A percentile compares a stretch with the other conserved stretches of the same genome.
phyloP scores from a whole-genome alignment of 208 protist genomes.

The Endotrypanum monterogeii region DNA sequence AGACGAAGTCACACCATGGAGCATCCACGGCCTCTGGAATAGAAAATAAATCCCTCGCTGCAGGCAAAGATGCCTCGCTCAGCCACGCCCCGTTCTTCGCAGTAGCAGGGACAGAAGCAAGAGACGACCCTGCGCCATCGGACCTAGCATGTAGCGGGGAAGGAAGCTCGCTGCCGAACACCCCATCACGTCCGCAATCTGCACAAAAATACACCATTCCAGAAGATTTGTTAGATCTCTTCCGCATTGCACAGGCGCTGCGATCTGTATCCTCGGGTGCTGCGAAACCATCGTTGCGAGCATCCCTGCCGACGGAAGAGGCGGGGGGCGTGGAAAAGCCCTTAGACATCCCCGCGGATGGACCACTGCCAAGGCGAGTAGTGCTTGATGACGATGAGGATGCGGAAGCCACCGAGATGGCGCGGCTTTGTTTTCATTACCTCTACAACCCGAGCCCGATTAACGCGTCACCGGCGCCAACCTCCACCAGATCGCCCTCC shows the following conservation, averaged over 20 bases:
- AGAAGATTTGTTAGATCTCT: conserved; percentile 18
- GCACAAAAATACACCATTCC: background rate
- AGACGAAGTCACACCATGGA: background rate
- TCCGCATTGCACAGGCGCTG: conserved; percentile 18
- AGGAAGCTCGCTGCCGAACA: background rate
- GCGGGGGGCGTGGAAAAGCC: background rate
- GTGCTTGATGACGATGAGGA: conserved; percentile 5
- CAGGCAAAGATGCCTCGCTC: background rate
- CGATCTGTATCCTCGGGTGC: background rate
- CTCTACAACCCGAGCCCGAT: conserved; percentile 4
- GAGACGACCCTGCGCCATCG: background rate
- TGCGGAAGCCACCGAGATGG: conserved; percentile 18
- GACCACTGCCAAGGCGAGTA: background rate
- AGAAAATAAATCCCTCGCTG: background rate
- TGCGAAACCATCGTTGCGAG: background rate
- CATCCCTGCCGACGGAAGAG: background rate
- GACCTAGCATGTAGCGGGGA: background rate
- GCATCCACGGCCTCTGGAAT: background rate
- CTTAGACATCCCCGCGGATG: background rate
- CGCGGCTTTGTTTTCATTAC: conserved; percentile 25
- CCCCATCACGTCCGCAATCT: background rate
- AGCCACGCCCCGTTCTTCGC: background rate
- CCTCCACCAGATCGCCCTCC: background rate
- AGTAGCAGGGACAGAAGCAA: background rate
- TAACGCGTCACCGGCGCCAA: background rate